These are phyloP conservation scores for Malus hybrid DNA, from an alignment of 331 rosid genomes.

Conservation along the genomic window DNA sequence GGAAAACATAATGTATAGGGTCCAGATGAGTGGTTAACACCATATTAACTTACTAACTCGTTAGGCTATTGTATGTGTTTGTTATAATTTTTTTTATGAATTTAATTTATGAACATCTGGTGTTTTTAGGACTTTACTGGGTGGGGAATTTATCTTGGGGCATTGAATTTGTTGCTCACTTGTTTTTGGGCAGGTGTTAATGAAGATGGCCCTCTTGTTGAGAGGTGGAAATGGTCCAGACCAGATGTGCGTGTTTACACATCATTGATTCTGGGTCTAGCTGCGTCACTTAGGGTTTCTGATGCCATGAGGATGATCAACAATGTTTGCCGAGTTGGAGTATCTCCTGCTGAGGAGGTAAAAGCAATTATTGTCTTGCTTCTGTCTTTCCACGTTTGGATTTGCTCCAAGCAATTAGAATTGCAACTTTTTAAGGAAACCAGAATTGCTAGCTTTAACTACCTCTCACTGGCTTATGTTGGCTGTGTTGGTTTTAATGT, in stretches of 20 bases:
- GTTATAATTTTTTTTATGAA: no score
- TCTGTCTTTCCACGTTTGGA: background rate
- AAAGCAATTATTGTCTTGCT: background rate
- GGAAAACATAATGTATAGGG: no score
- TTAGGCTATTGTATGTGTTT: no score
- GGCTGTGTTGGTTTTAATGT: background rate
- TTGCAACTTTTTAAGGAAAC: background rate
- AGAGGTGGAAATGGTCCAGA: constrained; percentile 72
- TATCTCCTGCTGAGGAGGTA: constrained; percentile 89
- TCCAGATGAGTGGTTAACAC: no score
- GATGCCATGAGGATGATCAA: constrained; percentile 66
- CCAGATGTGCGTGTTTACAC: constrained; percentile 59
- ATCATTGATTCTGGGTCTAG: constrained; percentile 65
- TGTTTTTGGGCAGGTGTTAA: constrained; percentile 14
- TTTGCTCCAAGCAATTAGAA: background rate
- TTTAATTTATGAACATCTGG: background rate
- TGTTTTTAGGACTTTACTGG: background rate
- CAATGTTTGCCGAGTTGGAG: constrained; percentile 74
- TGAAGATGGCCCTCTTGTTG: constrained; percentile 32
- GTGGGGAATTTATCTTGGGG: background rate
- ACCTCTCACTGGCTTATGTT: background rate
- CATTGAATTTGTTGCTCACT: constrained; percentile 7
- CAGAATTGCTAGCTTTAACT: background rate
- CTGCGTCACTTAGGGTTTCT: constrained; percentile 60
- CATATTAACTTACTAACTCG: no score